Evolutionary conservation across 495 filamentous ascomycete genomes (phyloP).

Genomic region (Pseudoneurospora amorphoporcata): DNA sequence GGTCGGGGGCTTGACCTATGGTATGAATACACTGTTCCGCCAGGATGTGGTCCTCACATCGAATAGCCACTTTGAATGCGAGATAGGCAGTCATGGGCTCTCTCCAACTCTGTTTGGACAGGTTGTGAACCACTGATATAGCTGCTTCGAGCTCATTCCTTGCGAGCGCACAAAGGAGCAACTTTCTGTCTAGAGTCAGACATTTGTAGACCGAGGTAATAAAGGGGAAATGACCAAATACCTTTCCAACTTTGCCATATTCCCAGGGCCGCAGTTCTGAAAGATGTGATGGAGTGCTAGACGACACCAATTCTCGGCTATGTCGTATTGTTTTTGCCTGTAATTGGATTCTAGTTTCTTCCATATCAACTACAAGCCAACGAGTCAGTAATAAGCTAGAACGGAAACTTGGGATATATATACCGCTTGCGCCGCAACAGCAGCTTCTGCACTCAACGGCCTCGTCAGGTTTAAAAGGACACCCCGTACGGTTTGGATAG

Average conservation of each 20-base stretch:
- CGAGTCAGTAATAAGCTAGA: background rate
- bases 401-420: conserved; percentile 4
- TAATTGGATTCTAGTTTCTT: conserved; percentile 55
- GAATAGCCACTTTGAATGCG: conserved; percentile 63
- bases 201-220: background rate
- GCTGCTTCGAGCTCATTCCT: conserved; percentile 43
- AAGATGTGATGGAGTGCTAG: conserved; percentile 59
- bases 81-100: conserved; percentile 60
- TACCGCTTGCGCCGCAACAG: conserved; percentile 63
- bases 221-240: conserved; percentile 3
- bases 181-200: conserved; percentile 43
- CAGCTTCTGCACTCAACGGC: conserved; percentile 42
- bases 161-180: conserved; percentile 55
- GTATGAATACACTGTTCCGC: conserved; percentile 47
- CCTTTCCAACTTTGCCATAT: conserved; percentile 57
- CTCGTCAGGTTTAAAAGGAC: conserved; percentile 16
- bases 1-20: conserved; percentile 35
- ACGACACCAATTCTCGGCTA: conserved; percentile 60
- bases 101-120: conserved; percentile 46
- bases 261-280: conserved; percentile 48
- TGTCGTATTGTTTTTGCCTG: conserved; percentile 38
- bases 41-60: conserved; percentile 44
- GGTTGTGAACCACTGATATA: conserved; percentile 42
- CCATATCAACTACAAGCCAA: conserved; percentile 55
- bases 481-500: conserved; percentile 10